These are phyloP conservation scores for Aspergillus aculeatinus DNA, from an alignment of 2,329 filamentous ascomycete species.

Conservation along the genomic window DNA sequence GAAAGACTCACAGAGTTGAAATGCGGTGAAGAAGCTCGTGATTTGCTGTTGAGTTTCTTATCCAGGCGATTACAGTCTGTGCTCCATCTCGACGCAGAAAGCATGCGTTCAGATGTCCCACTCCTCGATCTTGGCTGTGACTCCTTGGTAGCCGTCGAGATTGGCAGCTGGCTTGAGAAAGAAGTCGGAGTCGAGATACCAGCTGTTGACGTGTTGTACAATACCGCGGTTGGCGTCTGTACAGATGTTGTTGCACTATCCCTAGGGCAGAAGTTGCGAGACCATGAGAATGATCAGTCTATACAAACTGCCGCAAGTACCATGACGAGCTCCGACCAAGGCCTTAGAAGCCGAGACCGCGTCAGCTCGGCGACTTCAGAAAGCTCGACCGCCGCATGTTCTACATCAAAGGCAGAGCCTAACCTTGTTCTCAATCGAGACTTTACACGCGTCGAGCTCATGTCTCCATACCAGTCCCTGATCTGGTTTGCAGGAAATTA, in stretches of 20 bases:
- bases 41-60: too few species aligned
- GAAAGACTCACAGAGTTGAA: too few species aligned
- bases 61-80: too few species aligned
- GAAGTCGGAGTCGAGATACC: not conserved
- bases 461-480: slow-evolving; percentile 4
- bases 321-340: too few species aligned
- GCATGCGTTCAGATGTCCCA: not conserved
- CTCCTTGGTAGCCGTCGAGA: not conserved
- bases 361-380: not conserved
- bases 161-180: not conserved
- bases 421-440: not conserved
- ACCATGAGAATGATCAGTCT: too few species aligned
- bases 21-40: too few species aligned
- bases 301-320: too few species aligned
- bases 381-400: not conserved
- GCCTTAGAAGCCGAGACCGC: too few species aligned
- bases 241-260: too few species aligned
- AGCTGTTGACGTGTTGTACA: not conserved
- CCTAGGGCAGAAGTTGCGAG: too few species aligned
- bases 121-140: not conserved
- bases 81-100: not conserved
- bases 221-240: not conserved
- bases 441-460: not conserved
- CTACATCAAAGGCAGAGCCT: not conserved
- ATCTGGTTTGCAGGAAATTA: slow-evolving; percentile 8